These are phyloP conservation scores for Arabidopsis hybrid DNA, from an alignment of 441 rosid genomes.

Conservation along the genomic window DNA sequence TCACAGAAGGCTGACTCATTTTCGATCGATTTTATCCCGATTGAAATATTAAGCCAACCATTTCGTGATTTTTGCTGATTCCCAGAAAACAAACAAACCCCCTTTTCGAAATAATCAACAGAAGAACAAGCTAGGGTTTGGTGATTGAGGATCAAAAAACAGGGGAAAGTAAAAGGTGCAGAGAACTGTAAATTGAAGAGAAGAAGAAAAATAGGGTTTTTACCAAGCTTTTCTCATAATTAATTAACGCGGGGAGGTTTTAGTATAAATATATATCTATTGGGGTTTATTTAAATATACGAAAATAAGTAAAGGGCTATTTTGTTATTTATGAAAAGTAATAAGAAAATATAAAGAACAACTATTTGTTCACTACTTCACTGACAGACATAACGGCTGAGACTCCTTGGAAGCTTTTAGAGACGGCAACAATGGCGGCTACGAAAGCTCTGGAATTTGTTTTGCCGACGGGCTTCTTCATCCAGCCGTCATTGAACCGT, in stretches of 20 bases:
- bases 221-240: background rate
- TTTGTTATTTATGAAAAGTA: background rate
- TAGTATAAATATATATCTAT: background rate
- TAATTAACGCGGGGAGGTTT: background rate
- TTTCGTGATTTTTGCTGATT: conserved; percentile 12
- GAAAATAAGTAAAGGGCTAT: conserved; percentile 2
- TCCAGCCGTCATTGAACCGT: conserved; percentile 9
- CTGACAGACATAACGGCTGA: background rate
- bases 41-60: background rate
- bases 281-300: conserved; percentile 16
- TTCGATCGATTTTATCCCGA: conserved; percentile 20
- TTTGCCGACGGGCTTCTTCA: background rate
- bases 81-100: background rate
- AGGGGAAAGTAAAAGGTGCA: background rate
- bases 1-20: conserved; percentile 87
- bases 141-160: conserved; percentile 21
- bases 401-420: background rate
- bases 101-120: background rate
- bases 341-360: no score
- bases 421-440: no score
- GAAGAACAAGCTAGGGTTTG: conserved; percentile 15
- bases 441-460: no score
- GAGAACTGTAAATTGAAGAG: background rate
- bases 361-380: background rate
- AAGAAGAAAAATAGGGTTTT: conserved; percentile 30